Base-by-base conservation (phyloP, 23 red algal species). In the Gracilaria caudata region DNA sequence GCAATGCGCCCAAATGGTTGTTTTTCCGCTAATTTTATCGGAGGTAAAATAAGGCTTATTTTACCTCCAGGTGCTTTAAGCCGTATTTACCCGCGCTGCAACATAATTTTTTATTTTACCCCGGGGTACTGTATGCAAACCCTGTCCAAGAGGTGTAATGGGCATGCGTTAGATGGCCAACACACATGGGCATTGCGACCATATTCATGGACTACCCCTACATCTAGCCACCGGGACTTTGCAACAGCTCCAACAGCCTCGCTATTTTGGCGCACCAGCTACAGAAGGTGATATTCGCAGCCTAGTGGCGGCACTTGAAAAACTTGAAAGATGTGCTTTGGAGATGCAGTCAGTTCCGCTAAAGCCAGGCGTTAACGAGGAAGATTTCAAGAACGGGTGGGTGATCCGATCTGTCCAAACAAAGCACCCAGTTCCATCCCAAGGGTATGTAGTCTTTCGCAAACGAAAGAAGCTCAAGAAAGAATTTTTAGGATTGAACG, bases 101-200 rank as follows among this genome's bases (percentile, higher is more conserved):
- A 45, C 4, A 45, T 45, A 45, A 45, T 45, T 45, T 45, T 45
- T 45, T 45, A 45, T 45, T 45, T 45, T 11, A 45, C 43, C 43
- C 43, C 43, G 43, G 6, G 43, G 43, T 45, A 45, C 43, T 45
- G 43, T 45, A 45, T 45, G 43, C 43, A 45, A 45, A 45, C 59
- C 59, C 32, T 92, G 76, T 43, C 88, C 88, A 44, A 55, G 55
- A 19, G 68, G 63, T 4, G 88, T 75, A 39, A 43, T 92, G 4
- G 44, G 44, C 60, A 92, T 92, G 88, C 64, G 71, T 17, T 84
- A 75, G 37, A 84, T 92, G 66, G 88, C 88, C 38, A 49, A 82
- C 21, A 92, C 88, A 20, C 88, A 92, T 49, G 88, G 79, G 7
- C 88, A 92, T 41, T 84, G 64, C 20, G 88, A 92, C 43, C 88